Conservation (phyloP, 306 rosid genomes). For the Dryas alaskensis region DNA sequence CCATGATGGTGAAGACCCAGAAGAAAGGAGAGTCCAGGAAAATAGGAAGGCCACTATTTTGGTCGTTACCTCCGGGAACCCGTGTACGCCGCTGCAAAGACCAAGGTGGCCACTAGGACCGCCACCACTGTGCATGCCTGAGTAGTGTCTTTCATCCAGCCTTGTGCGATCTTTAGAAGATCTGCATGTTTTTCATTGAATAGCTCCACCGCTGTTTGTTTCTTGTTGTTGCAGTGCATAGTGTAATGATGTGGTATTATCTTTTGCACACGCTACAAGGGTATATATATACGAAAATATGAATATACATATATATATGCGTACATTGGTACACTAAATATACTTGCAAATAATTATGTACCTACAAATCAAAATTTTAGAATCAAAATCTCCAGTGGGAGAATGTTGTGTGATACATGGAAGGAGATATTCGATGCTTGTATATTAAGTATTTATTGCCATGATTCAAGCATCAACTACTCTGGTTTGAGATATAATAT, state of each 20-base stretch:
- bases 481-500: too few species aligned
- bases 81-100: slow-evolving; percentile 33
- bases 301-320: neutral
- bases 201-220: slow-evolving; percentile 10
- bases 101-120: slow-evolving; percentile 33
- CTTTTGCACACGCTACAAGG: slow-evolving; percentile 28
- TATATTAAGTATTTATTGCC: too few species aligned
- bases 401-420: too few species aligned
- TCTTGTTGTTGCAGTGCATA: slow-evolving; percentile 4
- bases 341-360: too few species aligned
- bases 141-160: slow-evolving; percentile 27
- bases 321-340: neutral
- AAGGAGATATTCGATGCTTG: too few species aligned
- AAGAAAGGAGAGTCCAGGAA: slow-evolving; percentile 15
- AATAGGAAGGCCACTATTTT: neutral
- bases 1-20: slow-evolving; percentile 32
- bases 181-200: neutral
- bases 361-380: too few species aligned
- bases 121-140: slow-evolving; percentile 34
- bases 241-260: neutral
- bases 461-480: too few species aligned
- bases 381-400: too few species aligned
- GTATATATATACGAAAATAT: too few species aligned
- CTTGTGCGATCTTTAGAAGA: slow-evolving; percentile 19
- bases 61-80: slow-evolving; percentile 11